These are phyloP conservation scores for Penicillium samsonianum DNA, from an alignment of 495 filamentous ascomycete species.

Conservation along the genomic window DNA sequence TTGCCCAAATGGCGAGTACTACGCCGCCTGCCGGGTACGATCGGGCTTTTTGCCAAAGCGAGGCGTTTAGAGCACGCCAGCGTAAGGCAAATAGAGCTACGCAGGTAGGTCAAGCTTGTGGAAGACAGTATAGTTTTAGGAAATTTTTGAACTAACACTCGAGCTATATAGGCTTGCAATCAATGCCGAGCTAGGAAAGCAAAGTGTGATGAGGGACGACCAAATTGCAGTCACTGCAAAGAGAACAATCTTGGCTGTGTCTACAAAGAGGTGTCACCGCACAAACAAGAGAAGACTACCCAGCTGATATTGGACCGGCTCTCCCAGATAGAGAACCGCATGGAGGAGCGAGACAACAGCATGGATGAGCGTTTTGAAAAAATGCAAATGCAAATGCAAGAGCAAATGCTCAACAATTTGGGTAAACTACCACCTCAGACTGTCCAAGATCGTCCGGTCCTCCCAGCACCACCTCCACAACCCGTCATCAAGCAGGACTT, in stretches of 20 bases:
- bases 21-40: slow-evolving; percentile 36
- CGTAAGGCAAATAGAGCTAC: slow-evolving; percentile 46
- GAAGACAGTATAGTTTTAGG: background rate
- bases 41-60: slow-evolving; percentile 33
- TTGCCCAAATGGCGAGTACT: slow-evolving; percentile 22
- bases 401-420: background rate
- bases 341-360: slow-evolving; percentile 30
- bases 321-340: slow-evolving; percentile 31
- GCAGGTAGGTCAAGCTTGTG: slow-evolving; percentile 35
- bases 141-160: slow-evolving; percentile 3
- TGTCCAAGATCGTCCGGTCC: background rate
- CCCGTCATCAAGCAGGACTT: slow-evolving; percentile 15
- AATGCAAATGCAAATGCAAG: slow-evolving; percentile 14
- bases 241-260: slow-evolving; percentile 57
- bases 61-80: slow-evolving; percentile 39
- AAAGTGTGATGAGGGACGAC: slow-evolving; percentile 64
- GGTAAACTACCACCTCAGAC: slow-evolving; percentile 1
- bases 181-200: slow-evolving; percentile 62
- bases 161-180: slow-evolving; percentile 54
- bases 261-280: slow-evolving; percentile 61
- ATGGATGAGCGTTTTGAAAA: slow-evolving; percentile 17
- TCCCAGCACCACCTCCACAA: too few relatives aligned
- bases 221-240: slow-evolving; percentile 59
- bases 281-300: slow-evolving; percentile 54
- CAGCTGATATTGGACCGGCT: slow-evolving; percentile 40